These are phyloP conservation scores for Taphrina pruni DNA, from an alignment of 1,139 yeast species.

Conservation along the genomic window DNA sequence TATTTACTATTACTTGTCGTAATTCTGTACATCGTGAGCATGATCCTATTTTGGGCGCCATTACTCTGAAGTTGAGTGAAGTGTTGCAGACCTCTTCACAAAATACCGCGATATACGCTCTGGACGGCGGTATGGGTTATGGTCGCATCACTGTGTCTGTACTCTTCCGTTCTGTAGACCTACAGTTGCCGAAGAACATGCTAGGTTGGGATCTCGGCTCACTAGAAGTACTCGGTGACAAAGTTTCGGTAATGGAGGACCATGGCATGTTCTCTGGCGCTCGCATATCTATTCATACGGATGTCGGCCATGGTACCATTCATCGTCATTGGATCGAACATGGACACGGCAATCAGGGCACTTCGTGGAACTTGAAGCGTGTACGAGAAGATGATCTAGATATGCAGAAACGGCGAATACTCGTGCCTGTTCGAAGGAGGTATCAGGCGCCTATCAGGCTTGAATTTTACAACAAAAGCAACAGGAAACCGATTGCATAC, in stretches of 20 bases:
- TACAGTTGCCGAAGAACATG: constrained; percentile 36
- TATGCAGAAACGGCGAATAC: constrained; percentile 21
- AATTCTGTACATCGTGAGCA: constrained; percentile 40
- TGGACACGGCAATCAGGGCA: constrained; percentile 1
- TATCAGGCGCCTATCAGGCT: constrained; percentile 36
- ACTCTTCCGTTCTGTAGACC: constrained; percentile 39
- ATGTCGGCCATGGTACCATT: constrained; percentile 22
- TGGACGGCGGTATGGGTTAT: constrained; percentile 43
- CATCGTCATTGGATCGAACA: constrained; percentile 24
- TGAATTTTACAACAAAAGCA: constrained; percentile 31
- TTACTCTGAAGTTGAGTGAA: constrained; percentile 38
- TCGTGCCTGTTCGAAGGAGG: constrained; percentile 39
- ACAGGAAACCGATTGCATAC: constrained; percentile 34
- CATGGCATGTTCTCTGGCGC: constrained; percentile 22
- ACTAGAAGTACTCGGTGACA: constrained; percentile 30
- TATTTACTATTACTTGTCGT: constrained; percentile 38
- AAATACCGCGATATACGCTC: constrained; percentile 32
- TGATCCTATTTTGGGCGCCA: constrained; percentile 41
- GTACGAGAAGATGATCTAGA: constrained; percentile 12
- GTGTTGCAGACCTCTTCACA: constrained; percentile 40
- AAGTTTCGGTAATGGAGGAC: constrained; percentile 24
- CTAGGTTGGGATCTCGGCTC: constrained; percentile 42
- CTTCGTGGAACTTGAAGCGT: constrained; percentile 31
- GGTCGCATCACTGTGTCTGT: constrained; percentile 41
- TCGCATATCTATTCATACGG: constrained; percentile 21